Base-by-base conservation (phyloP, 106 monocot genomes). In the Dendrobium officinale region DNA sequence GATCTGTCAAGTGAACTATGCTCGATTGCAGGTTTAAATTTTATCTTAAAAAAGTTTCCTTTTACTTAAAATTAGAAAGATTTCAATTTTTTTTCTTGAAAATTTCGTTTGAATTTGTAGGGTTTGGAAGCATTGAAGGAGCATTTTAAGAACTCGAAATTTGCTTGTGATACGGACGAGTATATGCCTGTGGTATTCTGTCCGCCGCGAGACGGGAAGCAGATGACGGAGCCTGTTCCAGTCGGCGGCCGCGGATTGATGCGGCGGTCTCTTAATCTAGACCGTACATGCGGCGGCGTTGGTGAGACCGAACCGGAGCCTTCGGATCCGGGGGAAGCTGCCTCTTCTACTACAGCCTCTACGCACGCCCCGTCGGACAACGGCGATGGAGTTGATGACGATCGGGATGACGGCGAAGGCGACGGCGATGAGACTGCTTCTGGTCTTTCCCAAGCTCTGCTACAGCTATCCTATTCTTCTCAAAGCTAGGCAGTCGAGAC, bases 1-100 rank as follows among this genome's bases (percentile, higher is more conserved):
- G 89, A 98, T 98, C 31, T 98, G 97, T 84, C 89, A 98, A 73
- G 94, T 98, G 22, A 98, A 95, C 58, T 98, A 98, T 75, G 97
- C 97, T 77, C 97, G 97, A 9, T 76, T 98, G 67, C 97, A 98
- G 91, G 97, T 97, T 31, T 55, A 2, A 51, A 31, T 1, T 37
- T 37, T 37, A 0, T 37, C 37, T 37, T 37, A 2, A 37, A 37
- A 37, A 37, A 77, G 3, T 2, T 37, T 37, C 37, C 18, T 27
- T 55, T 0, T 17, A 44, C 58, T 58, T 5, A 4, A 18, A 3
- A 16, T 58, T 58, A 67, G 3, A 51, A 51, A 15, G 13, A 51
- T 51, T 13, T 15, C 15, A 13, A 16, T 13, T 13, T 51, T 51
- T 51, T 51, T 51, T 48, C 48, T 48, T 48, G 7, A 48, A 51